Evolutionary conservation across 1,139 yeast species (phyloP), one percentile per base, ranked within the genome.

Genomic region (Torulaspora pretoriensis): DNA sequence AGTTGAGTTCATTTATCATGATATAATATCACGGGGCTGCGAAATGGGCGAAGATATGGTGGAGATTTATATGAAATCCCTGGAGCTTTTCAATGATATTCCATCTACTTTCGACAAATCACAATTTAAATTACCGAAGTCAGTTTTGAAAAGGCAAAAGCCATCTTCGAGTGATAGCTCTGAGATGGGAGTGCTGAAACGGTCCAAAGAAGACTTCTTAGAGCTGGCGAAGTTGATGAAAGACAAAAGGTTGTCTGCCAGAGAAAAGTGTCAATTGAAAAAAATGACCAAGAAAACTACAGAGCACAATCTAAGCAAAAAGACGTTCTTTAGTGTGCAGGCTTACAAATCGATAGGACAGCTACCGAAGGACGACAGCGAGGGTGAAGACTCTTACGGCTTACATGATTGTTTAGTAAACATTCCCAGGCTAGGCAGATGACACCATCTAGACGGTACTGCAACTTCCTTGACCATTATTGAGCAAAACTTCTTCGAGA

Each of bases 41-140:
- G 60, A 59, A 40, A 58, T 59, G 60, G 56, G 58, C 16, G 57
- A 55, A 35, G 59, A 61, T 34, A 60, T 60, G 59, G 49, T 48
- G 23, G 56, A 57, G 16, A 52, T 61, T 5, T 61, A 60, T 41
- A 50, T 61, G 57, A 61, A 61, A 52, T 56, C 62, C 1, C 40
- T 61, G 14, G 61, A 59, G 38, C 48, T 63, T 17, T 63, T 43
- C 39, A 53, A 61, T 39, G 66, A 61, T 43, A 52, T 61, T 7
- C 65, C 66, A 2, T 44, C 43, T 8, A 48, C 45, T 9, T 50
- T 55, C 34, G 46, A 53, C 8, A 55, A 52, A 36, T 31, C 38
- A 7, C 52, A 47, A 8, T 62, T 57, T 29, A 61, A 55, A 37
- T 28, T 61, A 19, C 56, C 63, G 2, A 55, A 55, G 37, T 37